Evolutionary conservation across 2,329 filamentous ascomycete genomes (phyloP), one percentile per base, ranked within the genome.

Genomic region (Pezicula rhizophila): DNA sequence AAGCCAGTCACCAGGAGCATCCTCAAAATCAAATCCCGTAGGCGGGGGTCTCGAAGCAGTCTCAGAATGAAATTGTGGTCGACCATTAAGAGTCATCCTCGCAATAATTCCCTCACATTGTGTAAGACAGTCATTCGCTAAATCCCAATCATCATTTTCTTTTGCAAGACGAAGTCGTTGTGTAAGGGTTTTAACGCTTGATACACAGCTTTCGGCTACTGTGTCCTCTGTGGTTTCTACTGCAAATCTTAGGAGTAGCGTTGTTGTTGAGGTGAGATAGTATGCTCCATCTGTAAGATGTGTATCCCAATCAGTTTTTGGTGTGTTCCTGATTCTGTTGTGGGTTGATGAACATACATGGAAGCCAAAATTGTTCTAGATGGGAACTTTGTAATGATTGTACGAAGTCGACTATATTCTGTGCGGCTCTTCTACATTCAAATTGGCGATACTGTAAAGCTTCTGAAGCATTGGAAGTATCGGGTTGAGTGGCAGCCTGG

Each of bases 51-150:
- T 25, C 14, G 39, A 20, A 10, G 25, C 1, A 18, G 10, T 38
- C 18, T n/a, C 15, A 15, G 11, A 4, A 4, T 42, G 17, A 14
- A 7, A 14, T 25, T 14, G 20, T 25, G 39, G 20, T n/a, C 39
- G 15, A 7, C 17, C 39, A 25, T 42, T 42, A 23, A 26, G 12
- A 18, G 39, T 42, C 17, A 42, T 42, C 15, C 39, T 17, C 15
- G 39, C 39, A 26, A 52, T 42, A 10, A 38, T 38, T 3, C 42
- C 46, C 43, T 50, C 48, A 54, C 76, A 79, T 26, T 73, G 53
- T 3, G 52, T 40, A 7, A 60, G 44, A 38, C 56, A 60, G 25
- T 57, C 52, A 26, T 57, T 52, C 2, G 51, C 56, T 7, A 60
- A 15, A 40, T 60, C 58, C 57, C 57, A 59, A 20, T 53, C 39